Evolutionary conservation across 2,329 filamentous ascomycete species (phyloP), one percentile per base, ranked within the genome.

Genomic region (Cercospora sp.): DNA sequence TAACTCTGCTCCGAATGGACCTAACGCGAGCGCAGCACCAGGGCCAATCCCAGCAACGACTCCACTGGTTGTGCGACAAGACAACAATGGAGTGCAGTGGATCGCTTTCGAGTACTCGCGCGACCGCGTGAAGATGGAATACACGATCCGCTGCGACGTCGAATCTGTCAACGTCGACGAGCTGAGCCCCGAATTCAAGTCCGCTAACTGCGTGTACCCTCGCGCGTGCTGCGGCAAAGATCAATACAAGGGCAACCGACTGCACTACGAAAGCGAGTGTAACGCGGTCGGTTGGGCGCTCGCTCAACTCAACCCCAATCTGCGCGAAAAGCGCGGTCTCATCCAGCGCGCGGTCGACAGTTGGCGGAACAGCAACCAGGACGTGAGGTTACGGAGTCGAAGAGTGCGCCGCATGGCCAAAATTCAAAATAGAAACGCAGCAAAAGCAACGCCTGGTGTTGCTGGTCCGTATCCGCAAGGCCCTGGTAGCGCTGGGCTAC

Each of bases 221-320:
- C 89, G 95, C 69, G 95, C 95, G 3, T 97, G 94, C 84, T 97
- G 93, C 80, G 88, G 89, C 73, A 98, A 98, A 81, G 94, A 98
- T 68, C 91, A 97, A 79, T 99, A 99, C 84, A 91, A 94, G 69
- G 95, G 95, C 69, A 99, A 99, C 80, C 90, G 95, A 16, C 83
- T 97, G 73, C 91, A 95, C 74, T 99, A 99, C 80, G 95, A 99
- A 84, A 97, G 93, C 16, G 95, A 99, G 82, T 99, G 95, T 86
- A 99, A 99, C 82, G 93, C 93, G 0, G 95, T 99, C n/a, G 95
- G 95, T n/a, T 99, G 95, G 95, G 94, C 94, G 12, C 82, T 99
- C 73, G 95, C 95, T 2, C 91, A 98, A 77, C 83, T 99, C 64
- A 99, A 99, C 80, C 90, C 93, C 7, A 91, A 92, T 67, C 86